phyloP scores from a whole-genome alignment of 2,329 filamentous ascomycete genomes.

The Aspergillus alliaceus region DNA sequence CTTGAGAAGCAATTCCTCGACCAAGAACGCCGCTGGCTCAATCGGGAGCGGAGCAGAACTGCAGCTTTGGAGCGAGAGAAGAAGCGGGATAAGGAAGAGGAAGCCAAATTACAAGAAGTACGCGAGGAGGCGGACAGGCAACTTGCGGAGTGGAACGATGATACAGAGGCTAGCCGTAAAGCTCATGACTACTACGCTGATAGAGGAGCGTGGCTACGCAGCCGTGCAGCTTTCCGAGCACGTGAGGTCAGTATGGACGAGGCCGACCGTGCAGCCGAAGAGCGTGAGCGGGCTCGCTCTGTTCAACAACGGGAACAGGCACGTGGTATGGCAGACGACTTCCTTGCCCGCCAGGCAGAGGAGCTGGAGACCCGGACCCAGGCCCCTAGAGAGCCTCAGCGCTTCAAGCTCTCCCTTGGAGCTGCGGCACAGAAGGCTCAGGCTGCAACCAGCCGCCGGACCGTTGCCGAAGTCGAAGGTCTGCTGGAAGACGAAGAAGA shows the following conservation, averaged over 20 bases:
- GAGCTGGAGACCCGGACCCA: constrained; percentile 61
- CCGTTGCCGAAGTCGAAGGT: constrained; percentile 90
- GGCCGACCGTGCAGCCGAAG: constrained; percentile 76
- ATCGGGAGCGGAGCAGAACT: constrained; percentile 79
- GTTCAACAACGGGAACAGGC: constrained; percentile 74
- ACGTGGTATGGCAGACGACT: constrained; percentile 82
- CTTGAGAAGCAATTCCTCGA: constrained; percentile 79
- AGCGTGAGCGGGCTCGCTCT: constrained; percentile 69
- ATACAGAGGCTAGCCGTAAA: constrained; percentile 73
- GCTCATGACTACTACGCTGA: constrained; percentile 83
- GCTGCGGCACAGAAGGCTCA: constrained; percentile 77
- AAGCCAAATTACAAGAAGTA: constrained; percentile 62
- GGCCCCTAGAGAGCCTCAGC: constrained; percentile 60
- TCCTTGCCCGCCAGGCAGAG: constrained; percentile 79
- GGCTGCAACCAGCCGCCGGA: constrained; percentile 64
- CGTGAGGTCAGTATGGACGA: constrained; percentile 78
- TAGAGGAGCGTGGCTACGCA: constrained; percentile 78
- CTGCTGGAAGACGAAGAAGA: constrained; percentile 95
- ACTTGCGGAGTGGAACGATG: constrained; percentile 84
- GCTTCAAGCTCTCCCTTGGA: constrained; percentile 90
- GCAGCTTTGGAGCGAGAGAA: constrained; percentile 84
- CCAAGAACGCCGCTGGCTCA: constrained; percentile 85
- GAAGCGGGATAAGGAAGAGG: constrained; percentile 75
- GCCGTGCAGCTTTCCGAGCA: constrained; percentile 70
- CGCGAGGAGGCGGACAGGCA: constrained; percentile 69